Evolutionary conservation across 495 filamentous ascomycete genomes (phyloP).

Genomic region (Zalerion maritima): DNA sequence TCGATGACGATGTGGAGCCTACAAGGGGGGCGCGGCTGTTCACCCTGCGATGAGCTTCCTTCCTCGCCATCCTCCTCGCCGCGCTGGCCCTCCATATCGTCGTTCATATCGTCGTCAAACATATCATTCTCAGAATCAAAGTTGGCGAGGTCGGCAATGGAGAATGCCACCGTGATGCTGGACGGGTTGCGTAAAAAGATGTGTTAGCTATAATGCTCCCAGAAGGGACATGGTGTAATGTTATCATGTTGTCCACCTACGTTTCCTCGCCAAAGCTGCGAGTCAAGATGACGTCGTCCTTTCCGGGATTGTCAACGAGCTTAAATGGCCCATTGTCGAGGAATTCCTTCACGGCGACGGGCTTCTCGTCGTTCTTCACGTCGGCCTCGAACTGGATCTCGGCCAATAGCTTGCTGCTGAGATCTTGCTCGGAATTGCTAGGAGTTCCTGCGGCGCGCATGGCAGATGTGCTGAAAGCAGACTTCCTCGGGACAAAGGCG

Average conservation of each 20-base stretch:
- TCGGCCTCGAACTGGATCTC: conserved; percentile 55
- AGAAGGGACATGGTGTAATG: not conserved
- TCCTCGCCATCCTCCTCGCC: conserved; percentile 21
- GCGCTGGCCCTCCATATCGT: conserved; percentile 8
- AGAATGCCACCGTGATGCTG: conserved; percentile 86
- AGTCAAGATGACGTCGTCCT: conserved; percentile 74
- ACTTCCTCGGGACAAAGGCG: conserved; percentile 35
- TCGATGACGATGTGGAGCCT: conserved; percentile 77
- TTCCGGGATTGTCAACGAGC: conserved; percentile 62
- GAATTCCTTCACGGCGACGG: conserved; percentile 54
- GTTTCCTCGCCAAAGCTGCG: conserved; percentile 79
- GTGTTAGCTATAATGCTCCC: not conserved
- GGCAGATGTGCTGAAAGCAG: conserved; percentile 61
- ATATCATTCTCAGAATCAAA: conserved; percentile 33
- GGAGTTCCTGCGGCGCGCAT: conserved; percentile 30
- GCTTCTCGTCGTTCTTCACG: conserved; percentile 41
- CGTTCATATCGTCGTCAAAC: conserved; percentile 30
- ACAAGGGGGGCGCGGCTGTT: conserved; percentile 56
- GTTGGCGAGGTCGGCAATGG: conserved; percentile 77
- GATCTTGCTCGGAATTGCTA: conserved; percentile 53
- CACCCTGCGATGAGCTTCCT: too few species aligned
- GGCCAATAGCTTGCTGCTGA: conserved; percentile 61
- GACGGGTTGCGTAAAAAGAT: conserved; percentile 7
- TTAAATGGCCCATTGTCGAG: conserved; percentile 55
- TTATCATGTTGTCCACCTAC: conserved; percentile 30